phyloP scores from a whole-genome alignment of 2,329 filamentous ascomycete genomes.

The Sarocladiaceae sp. region DNA sequence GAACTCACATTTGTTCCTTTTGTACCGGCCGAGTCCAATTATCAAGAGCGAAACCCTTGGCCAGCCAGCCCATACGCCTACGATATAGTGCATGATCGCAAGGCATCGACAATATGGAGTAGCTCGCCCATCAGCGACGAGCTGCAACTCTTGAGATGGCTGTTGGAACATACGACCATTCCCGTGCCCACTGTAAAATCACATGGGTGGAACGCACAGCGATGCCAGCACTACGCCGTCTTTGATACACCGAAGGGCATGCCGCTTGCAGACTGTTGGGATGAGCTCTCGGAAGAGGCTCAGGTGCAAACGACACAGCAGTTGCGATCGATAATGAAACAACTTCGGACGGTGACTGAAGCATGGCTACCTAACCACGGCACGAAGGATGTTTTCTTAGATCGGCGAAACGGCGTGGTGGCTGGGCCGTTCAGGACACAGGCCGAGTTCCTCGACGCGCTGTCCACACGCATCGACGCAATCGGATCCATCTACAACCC shows the following conservation, averaged over 20 bases:
- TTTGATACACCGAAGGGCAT: slow-evolving; percentile 9
- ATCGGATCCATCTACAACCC: slow-evolving; percentile 11
- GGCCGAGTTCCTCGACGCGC: slow-evolving; percentile 4
- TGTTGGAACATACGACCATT: slow-evolving; percentile 9
- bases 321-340: slow-evolving; percentile 5
- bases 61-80: slow-evolving; percentile 3
- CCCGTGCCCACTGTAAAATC: slow-evolving; percentile 4
- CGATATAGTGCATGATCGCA: slow-evolving; percentile 3
- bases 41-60: slow-evolving; percentile 1
- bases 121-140: slow-evolving; percentile 6
- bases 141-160: slow-evolving; percentile 8
- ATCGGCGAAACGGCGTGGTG: slow-evolving; percentile 10
- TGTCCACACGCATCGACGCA: slow-evolving; percentile 7
- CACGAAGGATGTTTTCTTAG: slow-evolving; percentile 10
- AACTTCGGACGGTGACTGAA: slow-evolving; percentile 8
- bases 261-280: slow-evolving; percentile 10
- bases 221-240: slow-evolving; percentile 4
- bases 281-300: slow-evolving; percentile 2
- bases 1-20: slow-evolving; percentile 7
- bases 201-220: slow-evolving; percentile 5
- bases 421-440: slow-evolving; percentile 9
- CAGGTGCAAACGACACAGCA: background rate
- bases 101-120: slow-evolving; percentile 5
- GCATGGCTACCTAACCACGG: slow-evolving; percentile 6
- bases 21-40: background rate